These are phyloP conservation scores for Fraxinus americana DNA, from an alignment of 257 asterid species.

Conservation along the genomic window DNA sequence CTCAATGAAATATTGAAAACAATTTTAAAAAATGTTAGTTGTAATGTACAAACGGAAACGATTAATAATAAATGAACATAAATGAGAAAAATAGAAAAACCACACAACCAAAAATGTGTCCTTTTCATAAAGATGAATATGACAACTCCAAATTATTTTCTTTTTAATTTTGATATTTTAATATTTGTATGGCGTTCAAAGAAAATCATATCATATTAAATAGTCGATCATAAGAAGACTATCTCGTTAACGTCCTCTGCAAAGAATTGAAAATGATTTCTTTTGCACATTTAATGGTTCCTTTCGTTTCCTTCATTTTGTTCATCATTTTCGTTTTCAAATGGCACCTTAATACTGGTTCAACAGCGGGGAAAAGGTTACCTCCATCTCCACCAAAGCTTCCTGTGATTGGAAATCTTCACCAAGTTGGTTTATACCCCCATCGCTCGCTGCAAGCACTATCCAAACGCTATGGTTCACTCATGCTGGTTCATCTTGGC, in stretches of 20 bases:
- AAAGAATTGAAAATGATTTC: background rate
- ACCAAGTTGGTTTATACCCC: background rate
- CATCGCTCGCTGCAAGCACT: background rate
- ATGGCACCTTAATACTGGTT: background rate
- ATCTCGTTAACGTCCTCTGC: background rate
- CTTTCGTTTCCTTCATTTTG: background rate
- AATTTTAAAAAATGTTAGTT: no score
- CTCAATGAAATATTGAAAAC: no score
- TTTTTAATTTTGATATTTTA: no score
- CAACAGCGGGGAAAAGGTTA: background rate
- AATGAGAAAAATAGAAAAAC: no score
- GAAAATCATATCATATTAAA: background rate
- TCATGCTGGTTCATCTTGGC: background rate
- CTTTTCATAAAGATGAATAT: no score
- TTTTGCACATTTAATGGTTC: background rate
- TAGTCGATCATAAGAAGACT: background rate
- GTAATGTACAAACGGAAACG: no score
- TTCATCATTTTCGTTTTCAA: conserved; percentile 4
- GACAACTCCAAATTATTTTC: no score
- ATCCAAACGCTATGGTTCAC: background rate
- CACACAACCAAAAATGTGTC: no score
- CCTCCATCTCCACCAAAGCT: background rate
- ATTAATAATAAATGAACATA: no score
- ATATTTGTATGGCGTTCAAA: no score
- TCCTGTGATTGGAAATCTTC: background rate